A percentile compares a stretch with the other conserved stretches of the same genome.
These are phyloP conservation scores for Garcia nutans DNA, from an alignment of 345 rosid species.

Conservation along the genomic window DNA sequence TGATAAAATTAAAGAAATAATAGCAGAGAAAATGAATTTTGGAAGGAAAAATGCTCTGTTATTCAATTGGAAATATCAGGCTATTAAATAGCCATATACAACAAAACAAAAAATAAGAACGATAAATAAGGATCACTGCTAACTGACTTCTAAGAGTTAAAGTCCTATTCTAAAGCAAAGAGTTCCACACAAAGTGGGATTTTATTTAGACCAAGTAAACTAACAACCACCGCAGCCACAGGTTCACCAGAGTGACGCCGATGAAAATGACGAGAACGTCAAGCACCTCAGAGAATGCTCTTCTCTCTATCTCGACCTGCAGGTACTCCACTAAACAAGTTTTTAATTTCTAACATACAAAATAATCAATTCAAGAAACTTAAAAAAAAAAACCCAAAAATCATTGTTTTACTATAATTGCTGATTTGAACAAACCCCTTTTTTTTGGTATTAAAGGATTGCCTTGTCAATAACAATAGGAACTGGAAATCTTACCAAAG, in stretches of 20 bases:
- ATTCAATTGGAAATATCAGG: too few species aligned
- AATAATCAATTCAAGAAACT: neutral
- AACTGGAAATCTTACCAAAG: slow-evolving; percentile 87
- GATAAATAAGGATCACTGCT: too few species aligned
- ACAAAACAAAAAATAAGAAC: too few species aligned
- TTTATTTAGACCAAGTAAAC: too few species aligned
- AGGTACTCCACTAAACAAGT: slow-evolving; percentile 34
- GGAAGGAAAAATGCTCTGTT: too few species aligned
- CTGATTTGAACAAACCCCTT: neutral
- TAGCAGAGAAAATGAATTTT: too few species aligned
- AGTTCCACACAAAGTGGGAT: too few species aligned
- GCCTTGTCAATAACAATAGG: slow-evolving; percentile 64
- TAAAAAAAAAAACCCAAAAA: slow-evolving; percentile 24
- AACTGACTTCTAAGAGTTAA: too few species aligned
- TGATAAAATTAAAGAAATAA: too few species aligned
- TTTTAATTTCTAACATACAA: neutral
- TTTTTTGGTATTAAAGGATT: slow-evolving; percentile 47
- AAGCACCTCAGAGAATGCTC: slow-evolving; percentile 87
- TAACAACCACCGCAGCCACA: slow-evolving; percentile 19
- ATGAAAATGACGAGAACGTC: slow-evolving; percentile 83
- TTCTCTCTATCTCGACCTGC: slow-evolving; percentile 63
- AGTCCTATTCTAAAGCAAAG: too few species aligned
- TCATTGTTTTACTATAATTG: neutral
- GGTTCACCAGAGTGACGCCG: slow-evolving; percentile 63
- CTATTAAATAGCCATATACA: too few species aligned